Conservation (phyloP, 169 alveolate species). For the Cyclospora cayetanensis region DNA sequence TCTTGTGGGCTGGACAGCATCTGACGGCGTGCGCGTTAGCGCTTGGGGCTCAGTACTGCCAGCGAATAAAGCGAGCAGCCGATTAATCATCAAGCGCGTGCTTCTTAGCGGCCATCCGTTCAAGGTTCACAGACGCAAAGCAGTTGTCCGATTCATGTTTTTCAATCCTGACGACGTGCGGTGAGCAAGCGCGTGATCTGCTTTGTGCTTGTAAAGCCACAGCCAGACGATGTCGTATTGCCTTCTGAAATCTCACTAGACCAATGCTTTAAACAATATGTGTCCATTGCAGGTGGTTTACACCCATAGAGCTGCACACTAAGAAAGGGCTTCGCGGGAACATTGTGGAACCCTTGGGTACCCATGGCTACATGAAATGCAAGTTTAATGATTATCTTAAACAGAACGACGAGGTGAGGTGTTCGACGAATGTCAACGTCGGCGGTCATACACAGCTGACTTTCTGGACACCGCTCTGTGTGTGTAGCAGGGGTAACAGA, state of each 20-base stretch:
- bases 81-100: conserved; percentile 96
- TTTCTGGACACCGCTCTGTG: background rate
- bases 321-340: conserved; percentile 98
- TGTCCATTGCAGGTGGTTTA: conserved; percentile 85
- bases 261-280: background rate
- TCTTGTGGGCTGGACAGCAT: conserved; percentile 31
- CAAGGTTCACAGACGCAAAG: conserved; percentile 94
- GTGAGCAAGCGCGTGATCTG: conserved; percentile 70
- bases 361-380: conserved; percentile 99
- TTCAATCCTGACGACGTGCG: conserved; percentile 96
- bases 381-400: conserved; percentile 93
- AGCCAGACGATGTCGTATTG: background rate
- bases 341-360: conserved; percentile 97
- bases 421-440: background rate
- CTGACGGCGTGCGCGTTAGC: conserved; percentile 21
- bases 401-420: conserved; percentile 94
- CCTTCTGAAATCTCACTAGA: background rate
- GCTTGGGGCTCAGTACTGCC: conserved; percentile 89
- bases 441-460: too few relatives aligned
- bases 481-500: background rate
- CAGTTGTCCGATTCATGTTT: conserved; percentile 98
- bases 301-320: conserved; percentile 97
- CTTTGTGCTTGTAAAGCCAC: background rate
- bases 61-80: conserved; percentile 91
- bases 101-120: conserved; percentile 97